These are phyloP conservation scores for Neofusicoccum parvum DNA, from an alignment of 2,329 filamentous ascomycete species.

Conservation along the genomic window DNA sequence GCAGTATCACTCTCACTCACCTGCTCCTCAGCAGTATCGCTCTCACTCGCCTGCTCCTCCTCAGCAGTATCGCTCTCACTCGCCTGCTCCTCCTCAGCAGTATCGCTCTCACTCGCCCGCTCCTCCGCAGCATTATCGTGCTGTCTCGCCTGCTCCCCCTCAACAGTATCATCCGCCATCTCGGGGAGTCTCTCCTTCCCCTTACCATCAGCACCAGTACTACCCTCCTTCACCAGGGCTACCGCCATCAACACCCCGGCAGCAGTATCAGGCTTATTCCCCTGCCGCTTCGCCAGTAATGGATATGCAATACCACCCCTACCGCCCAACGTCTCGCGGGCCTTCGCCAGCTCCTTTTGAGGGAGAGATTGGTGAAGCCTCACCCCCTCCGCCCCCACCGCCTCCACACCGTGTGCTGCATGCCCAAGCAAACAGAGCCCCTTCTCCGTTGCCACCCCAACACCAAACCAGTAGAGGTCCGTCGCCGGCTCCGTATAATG, in stretches of 20 bases:
- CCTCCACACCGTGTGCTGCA: conserved; percentile 71
- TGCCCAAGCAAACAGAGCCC: conserved; percentile 47
- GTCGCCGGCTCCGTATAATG: conserved; percentile 33
- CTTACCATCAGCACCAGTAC: conserved; percentile 12
- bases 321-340: conserved; percentile 23
- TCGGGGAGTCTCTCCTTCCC: conserved; percentile 26
- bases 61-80: conserved; percentile 25
- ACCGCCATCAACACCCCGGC: conserved; percentile 27
- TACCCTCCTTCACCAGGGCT: conserved; percentile 40
- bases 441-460: conserved; percentile 44
- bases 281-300: conserved; percentile 22
- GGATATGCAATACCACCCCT: conserved; percentile 11
- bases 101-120: conserved; percentile 36
- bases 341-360: conserved; percentile 28
- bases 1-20: conserved; percentile 34
- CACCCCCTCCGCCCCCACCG: conserved; percentile 81
- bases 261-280: conserved; percentile 22
- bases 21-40: conserved; percentile 34
- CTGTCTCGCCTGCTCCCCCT: conserved; percentile 20
- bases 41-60: neutral
- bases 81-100: conserved; percentile 28
- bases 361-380: conserved; percentile 55
- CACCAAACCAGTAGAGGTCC: conserved; percentile 29
- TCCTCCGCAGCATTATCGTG: conserved; percentile 32
- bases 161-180: conserved; percentile 31